Conservation (phyloP, 306 rosid genomes). For the Lagenaria siceraria region DNA sequence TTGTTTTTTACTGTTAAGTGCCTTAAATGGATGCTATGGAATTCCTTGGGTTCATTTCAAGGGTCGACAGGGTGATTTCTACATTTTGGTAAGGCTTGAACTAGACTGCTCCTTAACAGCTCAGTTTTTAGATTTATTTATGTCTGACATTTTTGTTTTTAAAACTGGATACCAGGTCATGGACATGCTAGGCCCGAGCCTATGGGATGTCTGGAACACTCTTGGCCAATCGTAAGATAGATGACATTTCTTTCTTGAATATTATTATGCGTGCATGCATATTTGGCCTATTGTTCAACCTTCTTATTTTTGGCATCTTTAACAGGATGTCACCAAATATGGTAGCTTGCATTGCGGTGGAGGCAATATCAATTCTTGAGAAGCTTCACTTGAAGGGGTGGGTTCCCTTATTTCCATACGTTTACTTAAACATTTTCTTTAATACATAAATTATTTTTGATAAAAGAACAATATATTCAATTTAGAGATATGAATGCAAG, state of each 20-base stretch:
- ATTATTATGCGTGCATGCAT: neutral
- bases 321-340: constrained; percentile 81
- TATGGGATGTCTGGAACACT: constrained; percentile 89
- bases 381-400: constrained; percentile 94
- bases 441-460: neutral
- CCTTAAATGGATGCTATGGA: constrained; percentile 84
- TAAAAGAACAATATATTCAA: neutral
- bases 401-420: neutral
- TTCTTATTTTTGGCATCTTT: constrained; percentile 16
- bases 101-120: constrained; percentile 5
- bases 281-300: neutral
- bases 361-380: constrained; percentile 93
- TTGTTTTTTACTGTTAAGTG: constrained; percentile 22
- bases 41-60: constrained; percentile 86
- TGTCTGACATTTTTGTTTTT: constrained; percentile 18
- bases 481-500: neutral
- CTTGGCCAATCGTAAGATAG: constrained; percentile 70
- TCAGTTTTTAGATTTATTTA: constrained; percentile 7
- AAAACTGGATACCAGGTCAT: constrained; percentile 54
- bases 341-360: constrained; percentile 93
- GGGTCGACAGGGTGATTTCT: constrained; percentile 94
- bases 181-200: constrained; percentile 98
- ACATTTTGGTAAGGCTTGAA: constrained; percentile 68
- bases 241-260: constrained; percentile 7
- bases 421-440: neutral